Evolutionary conservation across 225 moss, liverwort and hornwort species (phyloP), one percentile per base, ranked within the genome.

Genomic region (Pleurozium schreberi): DNA sequence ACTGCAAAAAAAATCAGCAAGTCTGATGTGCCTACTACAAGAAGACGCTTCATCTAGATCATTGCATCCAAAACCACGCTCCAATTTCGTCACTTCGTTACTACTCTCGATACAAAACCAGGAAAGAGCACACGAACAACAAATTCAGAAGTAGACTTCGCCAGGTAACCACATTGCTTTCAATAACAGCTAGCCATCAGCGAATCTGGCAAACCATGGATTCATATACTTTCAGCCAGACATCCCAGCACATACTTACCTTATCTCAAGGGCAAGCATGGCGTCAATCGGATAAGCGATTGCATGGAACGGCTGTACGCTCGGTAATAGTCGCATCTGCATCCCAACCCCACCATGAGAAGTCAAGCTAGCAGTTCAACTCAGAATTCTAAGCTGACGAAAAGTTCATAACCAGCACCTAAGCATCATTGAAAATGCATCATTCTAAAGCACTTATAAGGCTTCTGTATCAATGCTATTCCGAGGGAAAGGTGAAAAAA

Each of bases 251-350:
- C 30, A 70, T 36, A 38, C 55, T 59, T 81, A 99, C 99, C 99
- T 97, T 92, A 99, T 97, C 80, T 99, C 97, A 79, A 99, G 87
- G 25, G 97, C 99, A 90, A 99, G 94, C 84, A 96, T 87, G 43
- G 97, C 91, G 75, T 99, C 97, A 84, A 99, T 99, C 20, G 99
- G 99, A 91, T 99, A 99, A 52, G 99, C 99, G 80, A 99, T 99
- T 59, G 99, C 99, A 91, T 99, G 99, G 57, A 99, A 99, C 64
- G 99, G 99, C 90, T 99, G 97, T 11, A 99, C 99, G 89, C 99
- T 99, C 71, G 99, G 99, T 66, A 99, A 89, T 33, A 95, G 90
- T 55, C 91, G 93, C 97, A 99, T 95, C 97, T 99, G 97, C 94
- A 93, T 45, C 43, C 88, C 73, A 85, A 80, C 60, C 70, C 74